Conservation (phyloP, 2,329 filamentous ascomycete genomes). For the Trichophyton mentagrophytes region DNA sequence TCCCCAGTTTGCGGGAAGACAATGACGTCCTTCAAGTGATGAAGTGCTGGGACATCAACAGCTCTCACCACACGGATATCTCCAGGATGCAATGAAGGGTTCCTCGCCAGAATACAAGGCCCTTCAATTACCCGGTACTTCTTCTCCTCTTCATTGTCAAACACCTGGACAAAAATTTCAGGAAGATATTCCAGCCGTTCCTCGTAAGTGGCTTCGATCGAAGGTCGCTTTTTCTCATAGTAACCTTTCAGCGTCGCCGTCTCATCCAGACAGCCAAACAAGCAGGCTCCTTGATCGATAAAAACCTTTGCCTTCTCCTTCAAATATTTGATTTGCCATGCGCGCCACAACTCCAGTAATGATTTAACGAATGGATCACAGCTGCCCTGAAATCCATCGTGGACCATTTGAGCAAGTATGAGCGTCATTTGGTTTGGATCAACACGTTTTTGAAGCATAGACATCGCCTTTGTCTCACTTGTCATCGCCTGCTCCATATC, state of each 20-base stretch:
- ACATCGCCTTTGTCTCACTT: slow-evolving; percentile 50
- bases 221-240: slow-evolving; percentile 36
- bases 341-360: slow-evolving; percentile 68
- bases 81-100: slow-evolving; percentile 85
- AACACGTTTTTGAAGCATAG: slow-evolving; percentile 59
- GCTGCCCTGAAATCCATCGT: slow-evolving; percentile 61
- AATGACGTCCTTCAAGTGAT: slow-evolving; percentile 70
- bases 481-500: slow-evolving; percentile 59
- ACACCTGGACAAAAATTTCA: slow-evolving; percentile 80
- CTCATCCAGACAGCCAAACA: slow-evolving; percentile 83
- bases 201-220: slow-evolving; percentile 19
- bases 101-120: slow-evolving; percentile 72
- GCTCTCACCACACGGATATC: slow-evolving; percentile 81
- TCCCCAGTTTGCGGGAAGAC: slow-evolving; percentile 78
- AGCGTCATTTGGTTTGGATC: slow-evolving; percentile 77
- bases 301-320: slow-evolving; percentile 86
- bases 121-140: slow-evolving; percentile 58
- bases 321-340: slow-evolving; percentile 77
- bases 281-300: slow-evolving; percentile 70
- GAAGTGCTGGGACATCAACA: slow-evolving; percentile 59
- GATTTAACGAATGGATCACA: slow-evolving; percentile 73
- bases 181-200: slow-evolving; percentile 49
- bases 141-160: slow-evolving; percentile 41
- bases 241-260: slow-evolving; percentile 63
- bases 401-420: slow-evolving; percentile 60